These are phyloP conservation scores for Fusarium caatingaense DNA, from an alignment of 2,329 filamentous ascomycete species.

Conservation along the genomic window DNA sequence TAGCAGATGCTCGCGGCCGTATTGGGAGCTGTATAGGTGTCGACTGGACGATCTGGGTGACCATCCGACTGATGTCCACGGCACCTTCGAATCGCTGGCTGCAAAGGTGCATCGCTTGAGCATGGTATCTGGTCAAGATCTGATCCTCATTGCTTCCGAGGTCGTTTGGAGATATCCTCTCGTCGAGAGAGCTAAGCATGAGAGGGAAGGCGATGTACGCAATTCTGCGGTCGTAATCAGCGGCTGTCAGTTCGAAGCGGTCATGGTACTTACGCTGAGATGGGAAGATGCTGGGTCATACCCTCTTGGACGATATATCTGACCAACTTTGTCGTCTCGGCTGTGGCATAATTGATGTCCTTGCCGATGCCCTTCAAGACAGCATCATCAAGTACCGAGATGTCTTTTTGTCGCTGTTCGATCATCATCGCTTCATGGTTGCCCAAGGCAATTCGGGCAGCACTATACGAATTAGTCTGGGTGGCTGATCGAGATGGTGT, in stretches of 20 bases:
- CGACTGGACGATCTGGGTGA: conserved; percentile 20
- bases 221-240: background rate
- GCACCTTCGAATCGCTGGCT: conserved; percentile 11
- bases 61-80: conserved; percentile 19
- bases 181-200: conserved; percentile 18
- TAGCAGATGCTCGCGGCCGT: rapidly evolving
- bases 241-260: rapidly evolving
- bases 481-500: too few relatives aligned
- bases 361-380: conserved; percentile 16
- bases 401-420: conserved; percentile 28
- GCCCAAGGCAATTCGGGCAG: conserved; percentile 24
- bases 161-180: background rate
- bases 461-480: background rate
- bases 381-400: conserved; percentile 15
- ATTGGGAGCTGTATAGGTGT: conserved; percentile 10
- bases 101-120: conserved; percentile 19
- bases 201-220: conserved; percentile 23
- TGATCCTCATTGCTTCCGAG: rapidly evolving
- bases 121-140: background rate
- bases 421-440: conserved; percentile 30
- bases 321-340: conserved; percentile 13
- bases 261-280: background rate
- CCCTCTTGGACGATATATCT: conserved; percentile 10
- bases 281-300: conserved; percentile 6
- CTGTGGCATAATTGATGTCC: conserved; percentile 3